Percentiles rank a stretch among this genome's conserved stretches.
phyloP scores from a whole-genome alignment of 1,139 yeast species.

The Saccharomyces uvarum region DNA sequence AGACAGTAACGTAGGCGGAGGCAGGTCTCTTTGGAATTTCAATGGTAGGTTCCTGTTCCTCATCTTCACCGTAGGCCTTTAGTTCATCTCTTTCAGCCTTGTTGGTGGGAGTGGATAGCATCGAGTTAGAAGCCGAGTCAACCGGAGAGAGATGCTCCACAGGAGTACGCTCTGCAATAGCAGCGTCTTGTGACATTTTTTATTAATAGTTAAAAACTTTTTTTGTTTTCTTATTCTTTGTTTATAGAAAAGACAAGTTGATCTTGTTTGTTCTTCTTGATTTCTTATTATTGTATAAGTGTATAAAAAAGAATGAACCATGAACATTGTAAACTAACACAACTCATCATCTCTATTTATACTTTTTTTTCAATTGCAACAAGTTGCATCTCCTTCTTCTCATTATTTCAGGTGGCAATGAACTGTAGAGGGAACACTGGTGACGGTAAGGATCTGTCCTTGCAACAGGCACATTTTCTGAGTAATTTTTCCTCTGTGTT shows the following conservation, averaged over 20 bases:
- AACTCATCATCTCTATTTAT: background rate
- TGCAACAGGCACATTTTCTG: background rate
- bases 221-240: background rate
- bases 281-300: background rate
- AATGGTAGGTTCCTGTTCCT: background rate
- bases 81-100: conserved; percentile 12
- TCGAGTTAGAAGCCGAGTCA: conserved; percentile 6
- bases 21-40: conserved; percentile 23
- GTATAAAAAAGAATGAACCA: background rate
- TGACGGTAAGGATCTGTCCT: background rate
- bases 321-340: background rate
- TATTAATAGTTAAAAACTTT: background rate
- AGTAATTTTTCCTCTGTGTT: background rate
- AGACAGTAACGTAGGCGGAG: conserved; percentile 33
- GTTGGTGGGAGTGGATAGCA: conserved; percentile 11
- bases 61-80: conserved; percentile 9
- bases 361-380: background rate
- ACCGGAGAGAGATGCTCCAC: conserved; percentile 4
- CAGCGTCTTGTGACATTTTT: conserved; percentile 1
- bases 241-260: background rate
- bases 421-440: background rate
- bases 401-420: background rate
- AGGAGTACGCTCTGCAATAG: conserved; percentile 4
- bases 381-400: background rate
- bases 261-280: background rate